Evolutionary conservation across 2,329 filamentous ascomycete species (phyloP), one percentile per base, ranked within the genome.

Genomic region (Curvularia sp.): DNA sequence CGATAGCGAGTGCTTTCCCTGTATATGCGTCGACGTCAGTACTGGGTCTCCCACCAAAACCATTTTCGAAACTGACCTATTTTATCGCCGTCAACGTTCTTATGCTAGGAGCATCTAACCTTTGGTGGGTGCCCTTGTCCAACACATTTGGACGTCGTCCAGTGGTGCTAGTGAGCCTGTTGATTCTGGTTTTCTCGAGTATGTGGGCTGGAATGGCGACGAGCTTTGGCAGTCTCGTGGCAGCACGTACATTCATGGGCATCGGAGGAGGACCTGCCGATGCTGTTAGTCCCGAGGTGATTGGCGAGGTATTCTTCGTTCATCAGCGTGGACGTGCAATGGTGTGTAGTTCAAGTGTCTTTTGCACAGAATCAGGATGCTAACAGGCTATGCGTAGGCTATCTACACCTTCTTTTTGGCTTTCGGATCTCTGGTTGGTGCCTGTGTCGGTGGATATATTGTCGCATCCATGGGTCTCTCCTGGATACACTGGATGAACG

Each of bases 401-500:
- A 69, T 81, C 30, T 79, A 80, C 57, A 80, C 78, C 8, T 71
- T 79, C 26, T 77, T 77, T 55, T 67, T 81, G 3, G 60, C 73
- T 5, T 53, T 68, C 3, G 79, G 79, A 1, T 77, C 77, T 1
- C 67, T 77, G 39, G 59, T 79, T 9, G 78, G 78, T 5, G 76
- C 77, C 2, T 66, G 80, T 3, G 65, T 69, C 10, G 79, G 79
- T 13, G 75, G 78, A 20, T 80, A 81, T 61, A 80, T 82, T 43
- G 75, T 74, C 12, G 71, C 64, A 10, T 33, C 53, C 30, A 60
- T 71, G 33, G 77, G 77, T 8, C 72, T 79, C 6, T 38, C 55
- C 5, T 81, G 78, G 70, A 66, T 79, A 13, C 77, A 79, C 63
- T 81, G 78, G 77, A 75, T 77, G 43, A 77, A 77, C 41, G 74